Base-by-base conservation (phyloP, 192 early-diverging fungal species). In the Glomus cerebriforme region DNA sequence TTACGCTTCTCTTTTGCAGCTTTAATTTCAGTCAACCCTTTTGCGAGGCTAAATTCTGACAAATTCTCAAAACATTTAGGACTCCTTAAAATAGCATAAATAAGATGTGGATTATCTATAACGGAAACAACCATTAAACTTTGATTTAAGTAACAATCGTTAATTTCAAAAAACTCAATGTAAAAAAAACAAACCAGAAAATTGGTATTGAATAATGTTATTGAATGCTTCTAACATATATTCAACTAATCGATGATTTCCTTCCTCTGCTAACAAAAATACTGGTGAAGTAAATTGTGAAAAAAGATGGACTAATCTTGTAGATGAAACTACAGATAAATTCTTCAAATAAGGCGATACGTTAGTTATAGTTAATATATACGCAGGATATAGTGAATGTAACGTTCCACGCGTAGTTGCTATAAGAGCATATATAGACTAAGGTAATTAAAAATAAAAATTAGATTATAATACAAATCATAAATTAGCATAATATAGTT, bases 191-290 rank as follows among this genome's bases (percentile, higher is more conserved):
- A 70, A 79, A 93, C 92, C 85, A 13, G 92, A 78, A 59, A 90
- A 89, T 59, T 96, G 96, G 82, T 96, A 96, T 78, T 96, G 94
- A 13, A 96, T 85, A 37, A 96, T 86, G 66, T 92, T 93, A 79
- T 96, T 93, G 79, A 96, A 91, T 7, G 91, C 87, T 78, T 97
- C 95, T 7, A 97, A 79, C 31, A 96, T 75, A 76, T 92, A 94
- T 13, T 90, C 92, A 17, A 94, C 84, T 37, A 91, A 86, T 35
- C 87, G 87, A 74, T 96, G 91, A 73, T 98, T 94, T 64, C 83
- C 79, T 70, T 96, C 92, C 67, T 93, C 93, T 1, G 93, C 89
- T 26, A 96, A 85, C 59, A 98, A 82, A 79, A 95, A 96, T 34
- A 88, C 88, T 1, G 95, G 91, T 63, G 91, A 89, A 9, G 92